Percentiles rank a stretch among this genome's conserved stretches.
phyloP scores from a whole-genome alignment of 1,284 basidiomycete species.

The Apiotrichum veenhuisii region DNA sequence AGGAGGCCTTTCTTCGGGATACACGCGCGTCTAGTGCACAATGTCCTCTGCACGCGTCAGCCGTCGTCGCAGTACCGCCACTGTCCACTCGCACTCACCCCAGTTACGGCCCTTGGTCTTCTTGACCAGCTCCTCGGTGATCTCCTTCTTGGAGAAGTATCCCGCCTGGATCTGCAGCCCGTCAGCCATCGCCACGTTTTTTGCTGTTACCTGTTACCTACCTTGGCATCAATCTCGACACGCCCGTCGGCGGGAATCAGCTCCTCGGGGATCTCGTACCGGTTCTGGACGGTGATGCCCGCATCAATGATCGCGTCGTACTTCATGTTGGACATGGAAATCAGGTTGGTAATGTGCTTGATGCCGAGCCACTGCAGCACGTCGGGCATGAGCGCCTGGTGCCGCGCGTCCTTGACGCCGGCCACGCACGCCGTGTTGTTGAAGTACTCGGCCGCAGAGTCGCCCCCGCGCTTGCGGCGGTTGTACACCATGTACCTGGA shows the following conservation, averaged over 20 bases:
- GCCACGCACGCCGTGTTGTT: conserved; percentile 88
- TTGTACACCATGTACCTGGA: conserved; percentile 95
- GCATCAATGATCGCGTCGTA: conserved; percentile 85
- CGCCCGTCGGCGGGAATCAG: conserved; percentile 83
- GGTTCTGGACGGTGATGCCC: conserved; percentile 75
- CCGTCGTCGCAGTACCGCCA: not conserved
- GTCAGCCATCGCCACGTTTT: not conserved
- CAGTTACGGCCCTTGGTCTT: conserved; percentile 85
- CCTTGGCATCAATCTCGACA: conserved; percentile 90
- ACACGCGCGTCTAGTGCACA: conserved; percentile 15
- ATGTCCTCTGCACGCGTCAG: conserved; percentile 29
- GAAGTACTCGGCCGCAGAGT: conserved; percentile 90
- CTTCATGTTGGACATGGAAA: conserved; percentile 82
- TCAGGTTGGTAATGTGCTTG: conserved; percentile 80
- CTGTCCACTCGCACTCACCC: conserved; percentile 52
- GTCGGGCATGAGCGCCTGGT: conserved; percentile 95
- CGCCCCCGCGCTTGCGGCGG: conserved; percentile 87
- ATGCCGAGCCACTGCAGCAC: conserved; percentile 92
- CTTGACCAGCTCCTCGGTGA: conserved; percentile 66
- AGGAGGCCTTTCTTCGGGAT: not conserved
- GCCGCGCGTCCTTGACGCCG: conserved; percentile 92
- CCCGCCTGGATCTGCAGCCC: conserved; percentile 69
- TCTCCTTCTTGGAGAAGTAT: conserved; percentile 76
- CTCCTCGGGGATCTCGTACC: conserved; percentile 82
- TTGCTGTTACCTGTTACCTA: too few species aligned